phyloP scores from a whole-genome alignment of 371 early-diverging fungal genomes.

The Capillidium heterosporum region DNA sequence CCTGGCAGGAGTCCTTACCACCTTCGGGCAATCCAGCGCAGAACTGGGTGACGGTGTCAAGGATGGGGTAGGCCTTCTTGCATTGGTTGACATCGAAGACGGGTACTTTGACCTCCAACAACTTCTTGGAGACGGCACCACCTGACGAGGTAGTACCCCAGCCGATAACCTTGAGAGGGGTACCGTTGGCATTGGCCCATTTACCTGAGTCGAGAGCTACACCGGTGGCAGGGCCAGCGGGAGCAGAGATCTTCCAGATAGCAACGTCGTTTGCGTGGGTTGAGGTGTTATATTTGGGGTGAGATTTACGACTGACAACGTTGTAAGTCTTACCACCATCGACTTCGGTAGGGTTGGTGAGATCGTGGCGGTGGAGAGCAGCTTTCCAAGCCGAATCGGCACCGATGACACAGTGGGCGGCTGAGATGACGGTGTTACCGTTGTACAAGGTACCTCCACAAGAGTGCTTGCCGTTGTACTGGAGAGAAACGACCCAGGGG shows the following conservation, averaged over 20 bases:
- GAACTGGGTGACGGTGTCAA: neutral
- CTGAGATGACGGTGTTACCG: neutral
- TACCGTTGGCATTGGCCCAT: neutral
- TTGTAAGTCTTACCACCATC: neutral
- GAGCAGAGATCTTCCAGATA: neutral
- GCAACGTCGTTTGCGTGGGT: neutral
- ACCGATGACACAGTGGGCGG: conserved; percentile 2
- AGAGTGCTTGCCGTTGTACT: neutral
- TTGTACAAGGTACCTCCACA: conserved; percentile 2
- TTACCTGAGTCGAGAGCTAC: neutral
- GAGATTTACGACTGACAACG: neutral
- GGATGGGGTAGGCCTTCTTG: neutral
- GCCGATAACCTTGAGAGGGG: neutral
- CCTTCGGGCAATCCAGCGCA: conserved; percentile 1
- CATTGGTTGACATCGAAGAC: neutral
- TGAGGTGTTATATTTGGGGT: neutral
- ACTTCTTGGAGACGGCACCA: neutral
- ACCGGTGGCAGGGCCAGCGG: neutral
- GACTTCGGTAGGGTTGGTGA: neutral
- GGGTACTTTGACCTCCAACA: neutral
- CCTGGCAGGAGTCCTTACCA: neutral
- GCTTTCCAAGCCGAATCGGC: neutral
- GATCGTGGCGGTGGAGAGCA: neutral
- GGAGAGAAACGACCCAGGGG: neutral
- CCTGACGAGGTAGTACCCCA: conserved; percentile 1